Base-by-base conservation (phyloP, 179 eudicot genomes). In the Drosera spatulata region DNA sequence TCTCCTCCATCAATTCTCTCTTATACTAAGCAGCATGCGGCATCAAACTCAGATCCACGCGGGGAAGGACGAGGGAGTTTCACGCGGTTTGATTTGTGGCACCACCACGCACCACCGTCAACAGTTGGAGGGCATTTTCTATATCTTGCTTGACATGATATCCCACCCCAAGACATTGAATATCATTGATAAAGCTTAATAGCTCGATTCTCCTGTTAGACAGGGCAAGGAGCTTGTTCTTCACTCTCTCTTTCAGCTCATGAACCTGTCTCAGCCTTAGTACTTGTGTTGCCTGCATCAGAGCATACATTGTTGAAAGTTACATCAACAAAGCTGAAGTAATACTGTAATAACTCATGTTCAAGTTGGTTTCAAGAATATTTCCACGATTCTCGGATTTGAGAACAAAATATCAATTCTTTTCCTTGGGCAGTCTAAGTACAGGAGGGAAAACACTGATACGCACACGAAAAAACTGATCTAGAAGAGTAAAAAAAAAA, bases 81-180 rank as follows among this genome's bases (percentile, higher is more conserved):
- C n/a, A n/a, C n/a, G n/a, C n/a, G n/a, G n/a, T n/a, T n/a, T n/a
- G n/a, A n/a, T n/a, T n/a, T n/a, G n/a, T n/a, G n/a, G n/a, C n/a
- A n/a, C n/a, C n/a, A n/a, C n/a, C n/a, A n/a, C n/a, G n/a, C n/a
- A n/a, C n/a, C n/a, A n/a, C n/a, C n/a, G n/a, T n/a, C n/a, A n/a
- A 51, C n/a, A 4, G 7, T n/a, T 55, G 39, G 15, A 77, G 46
- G 2, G 61, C 60, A 10, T 22, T 38, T 2, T 56, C 70, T 4
- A 76, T 72, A 22, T 68, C 71, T 5, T 56, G 14, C 58, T 72
- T 74, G 37, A 76, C 72, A 50, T 76, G 77, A 43, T 76, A 76
- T 14, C 58, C 52, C 6, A 76, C 51, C 37, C 77, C 80, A 3
- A 72, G 70, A 2, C 74, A 64, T 67, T 69, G 69, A 56, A 72